Evolutionary conservation across 305 asterid genomes (phyloP).

Genomic region (Fraxinus angustifolia): DNA sequence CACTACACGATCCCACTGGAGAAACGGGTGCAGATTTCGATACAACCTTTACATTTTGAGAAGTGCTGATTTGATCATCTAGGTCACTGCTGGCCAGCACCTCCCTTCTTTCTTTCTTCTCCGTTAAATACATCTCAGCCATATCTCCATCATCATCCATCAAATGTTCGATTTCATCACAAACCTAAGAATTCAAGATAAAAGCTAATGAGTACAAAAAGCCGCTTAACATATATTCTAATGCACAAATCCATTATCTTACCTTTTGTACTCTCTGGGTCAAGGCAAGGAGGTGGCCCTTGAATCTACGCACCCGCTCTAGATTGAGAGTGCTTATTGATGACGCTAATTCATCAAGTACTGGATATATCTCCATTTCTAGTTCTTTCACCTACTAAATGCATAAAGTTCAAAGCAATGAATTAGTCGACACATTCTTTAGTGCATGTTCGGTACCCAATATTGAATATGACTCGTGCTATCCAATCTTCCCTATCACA

Average conservation of each 20-base stretch:
- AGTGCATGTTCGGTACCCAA: neutral
- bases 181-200: constrained; percentile 52
- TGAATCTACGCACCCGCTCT: constrained; percentile 93
- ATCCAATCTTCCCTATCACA: neutral
- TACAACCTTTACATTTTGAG: constrained; percentile 30
- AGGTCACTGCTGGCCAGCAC: constrained; percentile 39
- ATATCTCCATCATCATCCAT: constrained; percentile 98
- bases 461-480: neutral
- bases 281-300: constrained; percentile 89
- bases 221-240: neutral
- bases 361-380: constrained; percentile 85
- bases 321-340: constrained; percentile 89
- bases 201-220: constrained; percentile 15
- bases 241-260: constrained; percentile 11
- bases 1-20: constrained; percentile 64
- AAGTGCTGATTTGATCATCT: constrained; percentile 42
- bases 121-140: constrained; percentile 99
- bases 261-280: constrained; percentile 97
- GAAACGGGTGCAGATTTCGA: constrained; percentile 86
- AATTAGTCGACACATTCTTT: neutral
- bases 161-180: constrained; percentile 92
- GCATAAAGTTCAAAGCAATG: constrained; percentile 30
- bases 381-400: constrained; percentile 78
- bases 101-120: constrained; percentile 83
- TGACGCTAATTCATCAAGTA: constrained; percentile 85